phyloP scores from a whole-genome alignment of 192 early-diverging fungal species.

The Entomortierella chlamydospora region DNA sequence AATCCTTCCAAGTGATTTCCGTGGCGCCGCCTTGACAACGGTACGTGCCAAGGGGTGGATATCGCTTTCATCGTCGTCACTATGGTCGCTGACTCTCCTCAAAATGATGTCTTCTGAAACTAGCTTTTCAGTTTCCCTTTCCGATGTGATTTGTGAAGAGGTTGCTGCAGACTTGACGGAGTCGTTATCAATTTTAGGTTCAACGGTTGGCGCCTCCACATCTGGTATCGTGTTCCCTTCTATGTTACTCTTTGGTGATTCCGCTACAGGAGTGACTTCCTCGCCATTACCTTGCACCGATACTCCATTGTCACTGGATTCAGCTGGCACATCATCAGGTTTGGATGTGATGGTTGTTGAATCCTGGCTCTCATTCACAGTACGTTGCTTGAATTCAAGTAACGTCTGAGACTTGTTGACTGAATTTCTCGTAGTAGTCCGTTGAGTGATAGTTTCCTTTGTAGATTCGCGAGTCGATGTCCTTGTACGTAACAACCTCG shows the following conservation, averaged over 20 bases:
- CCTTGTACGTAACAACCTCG: background rate
- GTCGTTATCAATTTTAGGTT: background rate
- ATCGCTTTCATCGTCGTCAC: conserved; percentile 9
- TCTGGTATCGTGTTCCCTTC: no score
- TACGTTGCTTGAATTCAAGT: background rate
- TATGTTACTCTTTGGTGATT: no score
- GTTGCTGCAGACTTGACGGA: background rate
- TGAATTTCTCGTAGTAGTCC: no score
- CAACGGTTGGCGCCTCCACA: no score
- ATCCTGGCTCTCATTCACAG: no score
- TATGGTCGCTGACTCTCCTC: background rate
- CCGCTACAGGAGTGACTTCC: no score
- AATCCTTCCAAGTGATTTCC: background rate
- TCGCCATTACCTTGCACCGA: no score
- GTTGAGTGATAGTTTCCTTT: background rate
- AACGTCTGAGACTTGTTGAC: background rate
- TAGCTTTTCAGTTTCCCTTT: background rate
- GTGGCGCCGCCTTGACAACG: conserved; percentile 22
- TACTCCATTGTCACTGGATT: no score
- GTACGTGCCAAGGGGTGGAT: conserved; percentile 43
- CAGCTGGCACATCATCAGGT: no score
- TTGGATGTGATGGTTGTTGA: no score
- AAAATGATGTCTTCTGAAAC: conserved; percentile 8
- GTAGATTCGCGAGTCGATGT: background rate
- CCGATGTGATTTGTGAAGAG: background rate